Evolutionary conservation across 2,329 filamentous ascomycete species (phyloP).

Genomic region (Plenodomus lindquistii): DNA sequence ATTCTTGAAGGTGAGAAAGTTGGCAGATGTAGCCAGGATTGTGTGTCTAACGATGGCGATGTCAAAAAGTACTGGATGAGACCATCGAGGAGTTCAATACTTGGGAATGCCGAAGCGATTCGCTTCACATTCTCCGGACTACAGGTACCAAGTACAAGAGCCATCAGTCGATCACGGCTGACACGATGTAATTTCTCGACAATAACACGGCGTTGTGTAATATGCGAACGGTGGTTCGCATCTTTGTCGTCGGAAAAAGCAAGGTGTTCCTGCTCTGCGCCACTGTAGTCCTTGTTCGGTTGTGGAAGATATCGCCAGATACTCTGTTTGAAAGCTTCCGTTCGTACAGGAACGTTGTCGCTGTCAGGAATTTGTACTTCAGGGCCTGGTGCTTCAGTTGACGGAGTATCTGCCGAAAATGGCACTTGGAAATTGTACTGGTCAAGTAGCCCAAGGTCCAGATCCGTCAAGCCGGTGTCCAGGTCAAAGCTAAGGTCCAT

Average conservation of each 20-base stretch:
- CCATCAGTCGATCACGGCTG: constrained; percentile 63
- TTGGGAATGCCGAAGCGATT: constrained; percentile 65
- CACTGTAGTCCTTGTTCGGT: constrained; percentile 26
- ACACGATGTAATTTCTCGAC: constrained; percentile 48
- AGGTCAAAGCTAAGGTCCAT: constrained; percentile 52
- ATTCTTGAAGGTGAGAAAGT: constrained; percentile 61
- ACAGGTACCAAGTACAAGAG: constrained; percentile 64
- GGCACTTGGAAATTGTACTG: constrained; percentile 51
- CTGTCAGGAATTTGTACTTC: constrained; percentile 19
- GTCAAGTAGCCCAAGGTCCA: constrained; percentile 51
- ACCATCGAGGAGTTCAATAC: constrained; percentile 63
- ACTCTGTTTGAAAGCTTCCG: constrained; percentile 47
- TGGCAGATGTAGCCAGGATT: constrained; percentile 65
- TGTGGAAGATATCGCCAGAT: constrained; percentile 51
- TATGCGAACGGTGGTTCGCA: constrained; percentile 34
- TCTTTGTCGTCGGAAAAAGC: constrained; percentile 45
- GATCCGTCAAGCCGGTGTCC: constrained; percentile 50
- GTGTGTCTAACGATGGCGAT: constrained; percentile 60
- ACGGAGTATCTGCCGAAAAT: constrained; percentile 40
- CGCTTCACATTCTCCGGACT: constrained; percentile 54
- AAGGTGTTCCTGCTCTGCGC: constrained; percentile 43
- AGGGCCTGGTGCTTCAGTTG: constrained; percentile 21
- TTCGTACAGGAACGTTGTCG: constrained; percentile 27
- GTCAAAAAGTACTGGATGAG: constrained; percentile 65
- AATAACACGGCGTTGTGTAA: constrained; percentile 44